Evolutionary conservation across 2,329 filamentous ascomycete species (phyloP).

Genomic region (Endothia cerciana): DNA sequence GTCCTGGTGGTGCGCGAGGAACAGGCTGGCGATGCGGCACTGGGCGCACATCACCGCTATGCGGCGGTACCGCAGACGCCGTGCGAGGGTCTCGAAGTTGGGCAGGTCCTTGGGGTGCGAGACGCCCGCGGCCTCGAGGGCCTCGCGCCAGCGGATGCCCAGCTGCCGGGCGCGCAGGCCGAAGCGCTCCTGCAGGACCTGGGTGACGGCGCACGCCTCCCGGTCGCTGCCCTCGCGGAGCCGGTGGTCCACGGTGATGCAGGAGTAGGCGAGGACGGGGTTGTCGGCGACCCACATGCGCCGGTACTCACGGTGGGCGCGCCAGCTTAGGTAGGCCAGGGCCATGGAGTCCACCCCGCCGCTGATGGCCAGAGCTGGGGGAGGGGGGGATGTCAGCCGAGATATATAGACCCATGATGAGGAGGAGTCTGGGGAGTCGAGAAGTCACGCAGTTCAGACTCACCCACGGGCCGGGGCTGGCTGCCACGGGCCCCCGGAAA

Average conservation of each 20-base stretch:
- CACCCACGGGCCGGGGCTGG: slow-evolving; percentile 48
- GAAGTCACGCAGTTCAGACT: slow-evolving; percentile 28
- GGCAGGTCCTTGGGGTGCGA: slow-evolving; percentile 47
- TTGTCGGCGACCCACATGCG: slow-evolving; percentile 50
- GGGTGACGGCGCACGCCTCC: slow-evolving; percentile 56
- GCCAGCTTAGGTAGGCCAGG: slow-evolving; percentile 73
- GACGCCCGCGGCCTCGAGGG: slow-evolving; percentile 31
- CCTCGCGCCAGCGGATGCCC: slow-evolving; percentile 54
- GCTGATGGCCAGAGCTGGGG: slow-evolving; percentile 76
- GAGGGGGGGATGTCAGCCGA: neutral
- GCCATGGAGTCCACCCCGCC: slow-evolving; percentile 99
- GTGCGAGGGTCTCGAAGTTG: slow-evolving; percentile 78
- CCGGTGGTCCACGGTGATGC: slow-evolving; percentile 61
- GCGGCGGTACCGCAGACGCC: slow-evolving; percentile 71
- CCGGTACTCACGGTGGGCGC: slow-evolving; percentile 42
- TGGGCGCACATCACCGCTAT: slow-evolving; percentile 65
- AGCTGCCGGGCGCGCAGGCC: slow-evolving; percentile 37
- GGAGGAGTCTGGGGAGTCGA: neutral
- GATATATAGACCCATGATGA: neutral
- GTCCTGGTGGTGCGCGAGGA: slow-evolving; percentile 86
- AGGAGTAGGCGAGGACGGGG: slow-evolving; percentile 45
- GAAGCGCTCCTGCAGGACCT: slow-evolving; percentile 39
- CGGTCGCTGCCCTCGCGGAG: slow-evolving; percentile 54
- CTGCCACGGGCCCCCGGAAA: slow-evolving; percentile 47
- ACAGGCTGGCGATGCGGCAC: slow-evolving; percentile 59